Conservation (phyloP, 2,329 filamentous ascomycete species). For the Grosmannia serpens region DNA sequence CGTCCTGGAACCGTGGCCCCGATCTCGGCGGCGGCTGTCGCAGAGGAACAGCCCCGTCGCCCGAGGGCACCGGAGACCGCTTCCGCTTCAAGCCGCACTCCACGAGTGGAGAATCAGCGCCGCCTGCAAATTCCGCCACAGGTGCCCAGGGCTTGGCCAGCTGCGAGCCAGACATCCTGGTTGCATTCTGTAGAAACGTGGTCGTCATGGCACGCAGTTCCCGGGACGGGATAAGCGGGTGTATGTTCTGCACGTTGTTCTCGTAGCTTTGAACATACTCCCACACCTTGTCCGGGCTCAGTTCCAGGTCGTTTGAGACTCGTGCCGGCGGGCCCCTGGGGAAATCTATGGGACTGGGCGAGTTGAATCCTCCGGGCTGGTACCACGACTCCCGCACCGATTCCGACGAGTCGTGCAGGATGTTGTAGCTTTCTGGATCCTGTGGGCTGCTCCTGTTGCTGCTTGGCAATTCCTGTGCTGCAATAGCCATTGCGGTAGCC, state of each 20-base stretch:
- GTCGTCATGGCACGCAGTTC: constrained; percentile 41
- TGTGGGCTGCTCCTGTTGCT: constrained; percentile 24
- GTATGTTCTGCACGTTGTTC: constrained; percentile 52
- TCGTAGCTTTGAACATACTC: constrained; percentile 46
- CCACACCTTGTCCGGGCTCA: constrained; percentile 38
- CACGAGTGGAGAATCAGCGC: not conserved
- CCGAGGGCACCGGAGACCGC: constrained; percentile 35
- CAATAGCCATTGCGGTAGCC: too few relatives aligned
- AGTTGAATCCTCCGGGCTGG: constrained; percentile 40
- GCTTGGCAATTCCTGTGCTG: not conserved
- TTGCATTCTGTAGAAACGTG: constrained; percentile 32
- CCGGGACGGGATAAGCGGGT: constrained; percentile 46
- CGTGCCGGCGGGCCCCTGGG: constrained; percentile 26
- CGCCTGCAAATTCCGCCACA: constrained; percentile 19
- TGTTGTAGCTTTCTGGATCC: constrained; percentile 30
- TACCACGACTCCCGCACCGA: constrained; percentile 48
- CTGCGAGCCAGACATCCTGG: not conserved
- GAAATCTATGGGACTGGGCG: constrained; percentile 21
- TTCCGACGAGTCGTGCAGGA: constrained; percentile 36
- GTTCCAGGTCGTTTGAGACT: constrained; percentile 38
- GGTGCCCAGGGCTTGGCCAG: constrained; percentile 6
- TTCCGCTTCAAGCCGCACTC: constrained; percentile 39
- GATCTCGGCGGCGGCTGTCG: constrained; percentile 21
- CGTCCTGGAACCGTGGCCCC: constrained; percentile 49
- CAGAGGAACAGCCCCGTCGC: constrained; percentile 15